Evolutionary conservation across 495 filamentous ascomycete genomes (phyloP), one percentile per base, ranked within the genome.

Genomic region (Chaetomidium leptoderma): DNA sequence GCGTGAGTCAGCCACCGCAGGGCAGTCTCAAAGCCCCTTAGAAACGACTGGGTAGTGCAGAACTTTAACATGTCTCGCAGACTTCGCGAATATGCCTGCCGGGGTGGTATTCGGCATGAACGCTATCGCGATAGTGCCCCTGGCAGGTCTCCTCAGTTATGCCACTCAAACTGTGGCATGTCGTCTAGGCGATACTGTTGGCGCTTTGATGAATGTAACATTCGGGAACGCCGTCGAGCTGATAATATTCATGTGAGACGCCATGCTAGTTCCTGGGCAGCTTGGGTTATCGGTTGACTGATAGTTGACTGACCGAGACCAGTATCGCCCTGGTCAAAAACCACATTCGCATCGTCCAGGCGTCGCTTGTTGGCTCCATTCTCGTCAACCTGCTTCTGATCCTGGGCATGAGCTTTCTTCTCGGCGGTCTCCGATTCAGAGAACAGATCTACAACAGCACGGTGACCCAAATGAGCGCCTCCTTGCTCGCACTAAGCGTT

Each of bases 361-460:
- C 91, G 30, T 91, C 91, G 0, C 74, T 96, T 57, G 75, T 96
- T 21, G 91, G 91, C 21, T 95, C 90, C 0, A 95, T 96, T 61
- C 77, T 96, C 49, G 87, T 89, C 35, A 95, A 96, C 63, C 70
- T 96, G 40, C 78, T 96, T 13, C 80, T 96, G 45, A 95, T 96
- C 67, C 75, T 95, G 58, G 91, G 91, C 61, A 92, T 95, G 89
- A 86, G 86, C 37, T 95, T 95, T 69, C 74, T 95, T 33, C 75
- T 92, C 35, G 91, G 91, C 65, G 91, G 91, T 54, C 76, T 95
- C 44, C 86, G 90, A 54, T 96, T 86, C 71, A 86, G 85, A 58
- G 91, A 96, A 77, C 91, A 91, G 83, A 84, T 95, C 59, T 96
- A 96, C 74, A 96, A 96, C 72, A 92, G 83, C 72, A 95, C 88